These are phyloP conservation scores for Nothophoma quercina DNA, from an alignment of 2,329 filamentous ascomycete species.

Conservation along the genomic window DNA sequence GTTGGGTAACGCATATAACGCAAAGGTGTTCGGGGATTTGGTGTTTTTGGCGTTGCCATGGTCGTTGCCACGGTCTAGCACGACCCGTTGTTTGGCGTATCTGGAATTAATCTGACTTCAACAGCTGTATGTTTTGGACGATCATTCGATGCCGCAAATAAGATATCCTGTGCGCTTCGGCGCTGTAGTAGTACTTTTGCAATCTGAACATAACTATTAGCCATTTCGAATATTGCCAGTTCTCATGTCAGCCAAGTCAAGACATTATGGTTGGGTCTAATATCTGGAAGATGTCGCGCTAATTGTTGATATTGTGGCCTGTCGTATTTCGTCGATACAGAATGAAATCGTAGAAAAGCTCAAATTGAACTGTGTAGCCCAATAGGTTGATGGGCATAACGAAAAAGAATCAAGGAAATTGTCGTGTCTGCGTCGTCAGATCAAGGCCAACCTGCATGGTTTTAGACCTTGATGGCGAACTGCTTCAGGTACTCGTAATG, in stretches of 20 bases:
- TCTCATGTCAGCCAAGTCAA: not conserved
- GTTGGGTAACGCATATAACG: slow-evolving; percentile 11
- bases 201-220: slow-evolving; percentile 1
- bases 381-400: too few species aligned
- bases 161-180: slow-evolving; percentile 20
- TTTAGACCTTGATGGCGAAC: slow-evolving; percentile 68
- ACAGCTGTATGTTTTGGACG: not conserved
- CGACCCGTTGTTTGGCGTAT: not conserved
- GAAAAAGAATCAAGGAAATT: not conserved
- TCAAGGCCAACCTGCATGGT: slow-evolving; percentile 21
- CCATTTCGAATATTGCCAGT: not conserved
- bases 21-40: slow-evolving; percentile 21
- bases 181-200: slow-evolving; percentile 14
- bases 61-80: slow-evolving; percentile 1
- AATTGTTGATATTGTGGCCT: not conserved
- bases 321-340: not conserved
- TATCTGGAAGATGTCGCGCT: not conserved
- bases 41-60: slow-evolving; percentile 17
- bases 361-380: not conserved
- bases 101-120: not conserved
- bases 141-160: slow-evolving; percentile 2
- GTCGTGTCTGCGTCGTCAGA: not conserved
- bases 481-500: slow-evolving; percentile 85
- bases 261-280: not conserved
- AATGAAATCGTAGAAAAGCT: not conserved